Base-by-base conservation (phyloP, 129 eudicot genomes). In the Artemisia argyi region DNA sequence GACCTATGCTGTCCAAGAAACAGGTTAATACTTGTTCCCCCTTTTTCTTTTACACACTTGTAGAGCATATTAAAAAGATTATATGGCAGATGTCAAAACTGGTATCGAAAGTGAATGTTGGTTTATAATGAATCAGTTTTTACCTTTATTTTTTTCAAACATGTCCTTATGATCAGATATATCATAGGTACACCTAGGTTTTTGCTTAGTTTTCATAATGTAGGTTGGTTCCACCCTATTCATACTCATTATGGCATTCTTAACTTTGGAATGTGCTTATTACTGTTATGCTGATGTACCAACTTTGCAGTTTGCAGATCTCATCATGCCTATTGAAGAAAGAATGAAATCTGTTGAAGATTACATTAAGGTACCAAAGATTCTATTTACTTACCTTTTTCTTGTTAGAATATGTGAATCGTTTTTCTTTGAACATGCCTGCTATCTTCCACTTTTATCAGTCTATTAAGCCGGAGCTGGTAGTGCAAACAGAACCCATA, bases 381-480 rank as follows among this genome's bases (percentile, higher is more conserved):
- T 78, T 63, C 28, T 24, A 46, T 44, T 39, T 20, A 49, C 55
- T 56, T 11, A 47, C 13, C 13, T 17, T 58, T 58, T 22, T 24
- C 47, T 30, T 56, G n/a, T 42, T 66, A 65, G 53, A 54, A 19
- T 42, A 26, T 32, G 51, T 11, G 53, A 30, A 51, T 62, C n/a
- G n/a, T n/a, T n/a, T n/a, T n/a, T n/a, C n/a, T n/a, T n/a, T n/a
- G n/a, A n/a, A n/a, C n/a, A n/a, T n/a, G n/a, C n/a, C n/a, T n/a
- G n/a, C n/a, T n/a, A 35, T 28, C 60, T 52, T 51, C 28, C 32
- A 22, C 14, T 72, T 52, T 32, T 55, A 75, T 52, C 89, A 95
- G 99, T 90, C 94, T 50, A 78, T 91, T 65, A 95, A 95, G 74
- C 88, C 97, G 28, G 94, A 82, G 87, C 84, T 95, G 54, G 72